Base-by-base conservation (phyloP, 805 yeast species). In the Wickerhamomyces queroliae region DNA sequence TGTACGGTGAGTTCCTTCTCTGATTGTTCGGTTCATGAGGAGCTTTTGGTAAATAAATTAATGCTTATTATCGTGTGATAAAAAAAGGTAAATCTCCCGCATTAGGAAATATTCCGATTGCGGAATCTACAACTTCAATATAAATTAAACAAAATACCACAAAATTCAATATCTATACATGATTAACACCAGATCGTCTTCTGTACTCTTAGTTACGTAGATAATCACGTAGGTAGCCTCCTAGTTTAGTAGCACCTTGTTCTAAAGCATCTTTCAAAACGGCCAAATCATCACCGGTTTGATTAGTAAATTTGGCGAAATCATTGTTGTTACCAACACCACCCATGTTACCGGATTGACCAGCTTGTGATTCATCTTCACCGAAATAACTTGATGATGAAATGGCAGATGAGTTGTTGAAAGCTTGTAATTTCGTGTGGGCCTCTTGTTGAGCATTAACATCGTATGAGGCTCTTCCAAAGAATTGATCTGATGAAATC, bases 381-480 rank as follows among this genome's bases (percentile, higher is more conserved):
- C 97, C 97, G 52, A 90, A 93, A 64, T 93, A 93, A 9, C 93
- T 80, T 26, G 90, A 75, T 2, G 97, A 89, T 1, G 98, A 91
- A 49, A 93, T 93, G 7, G 95, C 77, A 34, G 85, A 82, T 2
- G 98, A 95, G 40, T 91, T 93, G 43, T 76, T 77, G 63, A 86
- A 93, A 4, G 82, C 67, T 59, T 82, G 88, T 40, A 93, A 69
- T 54, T 93, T 90, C n/a, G 75, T 57, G 47, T 74, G 73, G 2
- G 97, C 97, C 61, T 89, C 96, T 34, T 72, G 72, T 40, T 83
- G 83, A 29, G 86, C 85, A 2, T 69, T 70, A 48, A 84, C 83
- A 54, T 88, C 97, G 55, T 76, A 87, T 20, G 79, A 67, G 32
- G 90, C 91, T 55, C 95, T 80, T 16, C 96, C 96, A 62, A 93